A percentile compares a stretch with the other conserved stretches of the same genome.
Evolutionary conservation across 1,284 basidiomycete genomes (phyloP).

Genomic region (Peniophora sp.): DNA sequence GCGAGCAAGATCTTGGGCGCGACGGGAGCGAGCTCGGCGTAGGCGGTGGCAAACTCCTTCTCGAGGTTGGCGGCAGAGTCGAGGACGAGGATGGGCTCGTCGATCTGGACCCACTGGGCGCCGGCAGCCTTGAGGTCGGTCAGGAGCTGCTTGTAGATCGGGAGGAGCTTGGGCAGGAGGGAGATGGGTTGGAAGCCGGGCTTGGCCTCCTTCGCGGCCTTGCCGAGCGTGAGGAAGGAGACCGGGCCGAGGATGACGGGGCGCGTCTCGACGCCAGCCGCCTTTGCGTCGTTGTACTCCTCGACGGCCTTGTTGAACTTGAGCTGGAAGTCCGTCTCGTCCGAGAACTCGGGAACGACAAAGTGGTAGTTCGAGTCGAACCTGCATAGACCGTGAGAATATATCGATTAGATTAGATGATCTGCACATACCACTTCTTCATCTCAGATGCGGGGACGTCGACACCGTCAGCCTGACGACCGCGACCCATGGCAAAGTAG

Average conservation of each 20-base stretch:
- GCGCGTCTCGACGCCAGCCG: conserved; percentile 83
- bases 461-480: conserved; percentile 89
- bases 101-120: conserved; percentile 91
- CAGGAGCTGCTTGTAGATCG: conserved; percentile 90
- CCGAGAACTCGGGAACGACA: conserved; percentile 95
- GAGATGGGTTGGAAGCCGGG: conserved; percentile 87
- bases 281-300: conserved; percentile 95
- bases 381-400: conserved; percentile 38
- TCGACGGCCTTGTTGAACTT: conserved; percentile 93
- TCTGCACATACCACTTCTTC: conserved; percentile 85
- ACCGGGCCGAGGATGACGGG: conserved; percentile 96
- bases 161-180: conserved; percentile 85
- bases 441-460: conserved; percentile 98
- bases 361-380: conserved; percentile 99
- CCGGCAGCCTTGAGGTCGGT: conserved; percentile 90
- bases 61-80: conserved; percentile 79
- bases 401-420: background rate
- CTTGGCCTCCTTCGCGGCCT: conserved; percentile 83
- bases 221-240: conserved; percentile 92
- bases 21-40: conserved; percentile 76
- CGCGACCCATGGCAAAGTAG: conserved; percentile 99
- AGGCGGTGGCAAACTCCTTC: conserved; percentile 78
- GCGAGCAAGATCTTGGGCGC: conserved; percentile 91
- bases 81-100: conserved; percentile 95
- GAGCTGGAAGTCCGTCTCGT: conserved; percentile 90